Evolutionary conservation across 176 grass and related monocot species (phyloP).

Genomic region (Triticum monococcum): DNA sequence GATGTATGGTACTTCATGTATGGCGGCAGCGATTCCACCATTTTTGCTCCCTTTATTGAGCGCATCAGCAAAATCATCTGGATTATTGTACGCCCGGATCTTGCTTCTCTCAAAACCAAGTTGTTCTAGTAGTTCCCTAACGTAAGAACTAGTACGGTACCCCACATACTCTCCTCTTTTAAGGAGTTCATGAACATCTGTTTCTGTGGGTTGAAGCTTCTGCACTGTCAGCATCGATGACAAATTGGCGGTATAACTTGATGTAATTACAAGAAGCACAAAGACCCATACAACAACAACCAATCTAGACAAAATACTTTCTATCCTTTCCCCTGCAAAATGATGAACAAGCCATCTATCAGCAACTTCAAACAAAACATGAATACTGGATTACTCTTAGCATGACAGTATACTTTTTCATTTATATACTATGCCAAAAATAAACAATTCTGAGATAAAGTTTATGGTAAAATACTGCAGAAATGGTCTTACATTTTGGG

Average conservation of each 20-base stretch:
- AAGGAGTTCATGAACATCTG: conserved; percentile 40
- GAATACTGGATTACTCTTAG: background rate
- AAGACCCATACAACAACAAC: conserved; percentile 35
- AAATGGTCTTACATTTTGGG: no score
- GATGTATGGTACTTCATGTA: conserved; percentile 51
- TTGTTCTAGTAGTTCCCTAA: conserved; percentile 31
- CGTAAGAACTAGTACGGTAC: conserved; percentile 27
- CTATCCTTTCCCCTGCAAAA: conserved; percentile 51
- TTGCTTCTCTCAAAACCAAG: conserved; percentile 46
- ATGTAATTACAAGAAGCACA: conserved; percentile 44
- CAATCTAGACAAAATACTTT: conserved; percentile 46
- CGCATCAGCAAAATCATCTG: conserved; percentile 34
- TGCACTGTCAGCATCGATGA: conserved; percentile 53
- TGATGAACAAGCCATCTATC: background rate
- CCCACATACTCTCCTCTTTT: conserved; percentile 51
- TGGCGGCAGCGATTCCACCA: conserved; percentile 44
- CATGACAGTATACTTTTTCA: background rate
- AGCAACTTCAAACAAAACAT: background rate
- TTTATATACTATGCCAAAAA: background rate
- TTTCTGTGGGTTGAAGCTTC: conserved; percentile 45
- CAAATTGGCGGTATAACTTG: conserved; percentile 62
- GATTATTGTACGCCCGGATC: conserved; percentile 18
- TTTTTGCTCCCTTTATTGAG: conserved; percentile 45
- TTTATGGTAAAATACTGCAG: no score
- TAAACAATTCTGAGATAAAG: background rate